Conservation (phyloP, 306 rosid genomes). For the Lablab purpureus region DNA sequence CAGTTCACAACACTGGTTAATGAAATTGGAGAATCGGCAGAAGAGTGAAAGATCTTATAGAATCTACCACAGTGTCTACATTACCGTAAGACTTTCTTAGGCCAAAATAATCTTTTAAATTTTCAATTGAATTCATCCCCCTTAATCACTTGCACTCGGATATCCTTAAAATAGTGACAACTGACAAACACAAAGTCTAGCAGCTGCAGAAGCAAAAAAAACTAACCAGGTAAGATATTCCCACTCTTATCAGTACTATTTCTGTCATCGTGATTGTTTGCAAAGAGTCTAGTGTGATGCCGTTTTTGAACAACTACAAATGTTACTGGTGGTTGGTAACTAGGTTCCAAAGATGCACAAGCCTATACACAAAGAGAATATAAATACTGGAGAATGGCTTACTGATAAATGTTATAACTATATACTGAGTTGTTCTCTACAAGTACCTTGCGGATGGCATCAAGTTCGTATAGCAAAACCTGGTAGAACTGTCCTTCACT, state of each 20-base stretch:
- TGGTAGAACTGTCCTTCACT: slow-evolving; percentile 60
- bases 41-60: not conserved
- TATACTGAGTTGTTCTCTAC: not conserved
- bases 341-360: slow-evolving; percentile 89
- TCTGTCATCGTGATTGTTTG: slow-evolving; percentile 77
- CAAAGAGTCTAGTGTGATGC: slow-evolving; percentile 84
- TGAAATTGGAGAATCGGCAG: not conserved
- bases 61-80: too few species aligned
- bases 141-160: not conserved
- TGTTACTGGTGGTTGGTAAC: slow-evolving; percentile 90
- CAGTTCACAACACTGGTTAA: not conserved
- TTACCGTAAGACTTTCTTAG: not conserved
- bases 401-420: not conserved
- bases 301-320: slow-evolving; percentile 93
- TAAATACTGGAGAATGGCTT: slow-evolving; percentile 3
- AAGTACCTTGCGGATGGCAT: slow-evolving; percentile 72
- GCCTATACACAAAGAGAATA: slow-evolving; percentile 60
- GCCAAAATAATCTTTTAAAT: not conserved
- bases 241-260: slow-evolving; percentile 57
- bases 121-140: not conserved
- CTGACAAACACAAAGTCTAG: not conserved
- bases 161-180: slow-evolving; percentile 19
- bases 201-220: not conserved
- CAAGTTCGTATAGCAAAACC: slow-evolving; percentile 73
- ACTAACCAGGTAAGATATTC: slow-evolving; percentile 85